Evolutionary conservation across 1,284 basidiomycete species (phyloP).

Genomic region (Phellinidium pouzarii): DNA sequence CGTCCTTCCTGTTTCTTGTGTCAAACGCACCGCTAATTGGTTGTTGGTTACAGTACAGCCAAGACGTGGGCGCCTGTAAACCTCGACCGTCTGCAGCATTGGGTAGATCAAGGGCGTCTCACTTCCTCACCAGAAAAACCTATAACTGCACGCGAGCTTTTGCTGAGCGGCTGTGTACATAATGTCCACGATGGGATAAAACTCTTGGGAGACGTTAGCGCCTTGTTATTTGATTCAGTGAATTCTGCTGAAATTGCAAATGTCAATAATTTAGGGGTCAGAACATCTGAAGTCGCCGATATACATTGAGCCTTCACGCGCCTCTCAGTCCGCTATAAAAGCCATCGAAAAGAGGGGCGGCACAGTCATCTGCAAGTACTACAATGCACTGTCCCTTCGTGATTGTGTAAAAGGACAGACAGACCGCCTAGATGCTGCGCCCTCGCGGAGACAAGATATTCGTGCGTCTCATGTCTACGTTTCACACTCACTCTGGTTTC

Average conservation of each 20-base stretch:
- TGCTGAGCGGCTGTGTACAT: constrained; percentile 84
- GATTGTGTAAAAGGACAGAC: constrained; percentile 73
- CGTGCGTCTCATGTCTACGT: constrained; percentile 41
- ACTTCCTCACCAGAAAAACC: constrained; percentile 73
- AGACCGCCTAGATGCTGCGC: constrained; percentile 66
- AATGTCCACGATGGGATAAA: constrained; percentile 88
- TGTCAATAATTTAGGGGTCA: constrained; percentile 45
- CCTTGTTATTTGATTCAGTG: constrained; percentile 1
- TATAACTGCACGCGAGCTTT: constrained; percentile 84
- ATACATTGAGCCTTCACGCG: constrained; percentile 79
- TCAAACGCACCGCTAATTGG: constrained; percentile 6
- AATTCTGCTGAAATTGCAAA: constrained; percentile 13
- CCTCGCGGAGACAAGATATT: constrained; percentile 81
- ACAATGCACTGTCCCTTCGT: constrained; percentile 79
- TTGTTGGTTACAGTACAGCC: constrained; percentile 42
- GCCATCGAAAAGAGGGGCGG: constrained; percentile 83
- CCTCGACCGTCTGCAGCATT: constrained; percentile 82
- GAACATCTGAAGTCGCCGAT: constrained; percentile 67
- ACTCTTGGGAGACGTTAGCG: constrained; percentile 74
- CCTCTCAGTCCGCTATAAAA: constrained; percentile 79
- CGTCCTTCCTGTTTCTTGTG: constrained; percentile 29
- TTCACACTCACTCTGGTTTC: constrained; percentile 10
- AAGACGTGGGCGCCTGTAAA: constrained; percentile 82
- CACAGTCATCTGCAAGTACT: constrained; percentile 85
- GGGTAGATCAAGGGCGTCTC: constrained; percentile 83